These are phyloP conservation scores for Paulownia fortunei DNA, from an alignment of 257 asterid genomes.

Conservation along the genomic window DNA sequence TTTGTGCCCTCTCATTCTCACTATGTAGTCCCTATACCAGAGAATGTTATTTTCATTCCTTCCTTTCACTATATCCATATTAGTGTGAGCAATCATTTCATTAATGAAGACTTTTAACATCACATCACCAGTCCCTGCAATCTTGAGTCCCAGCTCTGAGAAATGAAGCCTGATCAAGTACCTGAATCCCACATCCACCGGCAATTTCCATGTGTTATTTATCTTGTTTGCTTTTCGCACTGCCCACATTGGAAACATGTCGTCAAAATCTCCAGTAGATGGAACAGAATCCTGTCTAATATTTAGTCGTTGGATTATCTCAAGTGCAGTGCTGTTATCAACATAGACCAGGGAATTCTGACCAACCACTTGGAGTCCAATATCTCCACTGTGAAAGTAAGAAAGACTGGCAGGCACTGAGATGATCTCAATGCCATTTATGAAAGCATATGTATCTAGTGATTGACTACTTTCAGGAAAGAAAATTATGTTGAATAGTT, in stretches of 20 bases:
- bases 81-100: slow-evolving; percentile 36
- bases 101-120: slow-evolving; percentile 43
- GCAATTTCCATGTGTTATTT: slow-evolving; percentile 40
- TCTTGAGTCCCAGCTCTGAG: slow-evolving; percentile 43
- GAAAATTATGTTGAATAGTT: slow-evolving; percentile 18
- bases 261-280: slow-evolving; percentile 37
- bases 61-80: slow-evolving; percentile 39
- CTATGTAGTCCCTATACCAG: slow-evolving; percentile 40
- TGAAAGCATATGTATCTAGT: slow-evolving; percentile 25
- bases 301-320: slow-evolving; percentile 40
- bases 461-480: slow-evolving; percentile 20
- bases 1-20: slow-evolving; percentile 45
- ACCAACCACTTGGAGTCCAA: slow-evolving; percentile 31
- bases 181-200: slow-evolving; percentile 53
- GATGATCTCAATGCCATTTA: slow-evolving; percentile 35
- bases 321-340: slow-evolving; percentile 53
- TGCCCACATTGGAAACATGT: slow-evolving; percentile 42
- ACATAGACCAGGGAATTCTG: slow-evolving; percentile 34
- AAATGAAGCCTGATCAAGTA: slow-evolving; percentile 57
- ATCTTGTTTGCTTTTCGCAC: slow-evolving; percentile 13
- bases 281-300: slow-evolving; percentile 35
- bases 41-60: slow-evolving; percentile 30
- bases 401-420: slow-evolving; percentile 26
- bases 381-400: slow-evolving; percentile 14
- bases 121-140: slow-evolving; percentile 32